phyloP scores from a whole-genome alignment of 768 basidiomycete species.

The Boletus huronensis region DNA sequence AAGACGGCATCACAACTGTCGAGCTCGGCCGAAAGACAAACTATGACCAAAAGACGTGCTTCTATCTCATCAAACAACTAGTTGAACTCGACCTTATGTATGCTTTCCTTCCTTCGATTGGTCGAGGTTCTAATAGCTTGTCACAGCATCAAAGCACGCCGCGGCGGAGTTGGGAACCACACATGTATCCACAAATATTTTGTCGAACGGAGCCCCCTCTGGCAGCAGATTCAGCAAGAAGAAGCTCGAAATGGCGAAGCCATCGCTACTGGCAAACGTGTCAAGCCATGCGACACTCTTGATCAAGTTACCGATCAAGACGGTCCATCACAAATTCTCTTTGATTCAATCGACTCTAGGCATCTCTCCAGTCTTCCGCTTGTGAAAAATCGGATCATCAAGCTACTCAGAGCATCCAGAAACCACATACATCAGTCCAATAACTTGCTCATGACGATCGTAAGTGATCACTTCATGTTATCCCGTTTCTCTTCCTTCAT shows the following conservation, averaged over 20 bases:
- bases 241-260: constrained; percentile 43
- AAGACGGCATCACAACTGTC: constrained; percentile 73
- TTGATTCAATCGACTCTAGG: constrained; percentile 73
- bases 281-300: constrained; percentile 8
- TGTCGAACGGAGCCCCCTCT: constrained; percentile 68
- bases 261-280: constrained; percentile 8
- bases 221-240: constrained; percentile 74
- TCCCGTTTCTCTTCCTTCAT: constrained; percentile 1
- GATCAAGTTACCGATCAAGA: constrained; percentile 22
- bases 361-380: constrained; percentile 75
- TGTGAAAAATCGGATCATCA: constrained; percentile 66
- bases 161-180: constrained; percentile 72
- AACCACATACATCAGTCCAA: constrained; percentile 69
- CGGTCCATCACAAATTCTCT: constrained; percentile 39
- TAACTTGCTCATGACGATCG: constrained; percentile 76
- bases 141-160: constrained; percentile 68
- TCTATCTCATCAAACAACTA: constrained; percentile 78
- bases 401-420: constrained; percentile 65
- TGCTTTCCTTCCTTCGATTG: constrained; percentile 20
- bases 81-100: constrained; percentile 73
- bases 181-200: constrained; percentile 83
- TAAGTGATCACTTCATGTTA: constrained; percentile 34
- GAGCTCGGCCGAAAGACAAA: constrained; percentile 72
- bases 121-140: constrained; percentile 1
- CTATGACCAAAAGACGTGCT: constrained; percentile 88